Base-by-base conservation (phyloP, 164 flowering plant species). In the Magnolia changhungtana region DNA sequence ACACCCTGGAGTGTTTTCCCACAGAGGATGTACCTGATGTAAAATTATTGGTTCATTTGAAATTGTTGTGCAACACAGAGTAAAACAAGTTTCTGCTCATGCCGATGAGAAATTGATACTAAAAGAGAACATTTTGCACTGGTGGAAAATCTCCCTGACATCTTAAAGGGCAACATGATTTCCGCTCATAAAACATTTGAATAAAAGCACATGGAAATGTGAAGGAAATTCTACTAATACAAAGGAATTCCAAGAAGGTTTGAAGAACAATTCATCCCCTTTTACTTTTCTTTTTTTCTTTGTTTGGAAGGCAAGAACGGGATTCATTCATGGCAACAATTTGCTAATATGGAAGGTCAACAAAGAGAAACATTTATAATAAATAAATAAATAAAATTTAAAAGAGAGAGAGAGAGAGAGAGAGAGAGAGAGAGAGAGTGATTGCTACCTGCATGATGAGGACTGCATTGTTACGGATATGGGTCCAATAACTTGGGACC, bases 401-500 rank as follows among this genome's bases (percentile, higher is more conserved):
- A 31, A 24, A 24, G 24, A 24, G 1, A 24, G 27, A 24, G 27
- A 24, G 27, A n/a, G n/a, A n/a, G n/a, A 1, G 29, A 27, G 29
- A 27, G 29, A 1, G 29, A 27, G 29, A 27, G 29, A 27, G 29
- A 27, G 29, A 27, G 29, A 27, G 29, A 27, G 29, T 0, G 45
- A 37, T 4, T 37, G 78, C 50, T 79, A 95, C 99, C 98, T 93
- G 74, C 80, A 68, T 23, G 80, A 79, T 81, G 87, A 83, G 10
- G 86, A 77, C 59, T 78, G 84, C 55, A 87, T 51, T 61, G 78
- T 76, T 71, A 82, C 73, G 13, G 96, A 87, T 61, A 84, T 78
- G 70, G 87, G 76, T 8, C 16, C 75, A 71, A 91, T 66, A 73
- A 91, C 67, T 81, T 85, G 83, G 74, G 14, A 75, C 24, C 74